Evolutionary conservation across 495 filamentous ascomycete genomes (phyloP).

Genomic region (Xanthoparmelia taractica): DNA sequence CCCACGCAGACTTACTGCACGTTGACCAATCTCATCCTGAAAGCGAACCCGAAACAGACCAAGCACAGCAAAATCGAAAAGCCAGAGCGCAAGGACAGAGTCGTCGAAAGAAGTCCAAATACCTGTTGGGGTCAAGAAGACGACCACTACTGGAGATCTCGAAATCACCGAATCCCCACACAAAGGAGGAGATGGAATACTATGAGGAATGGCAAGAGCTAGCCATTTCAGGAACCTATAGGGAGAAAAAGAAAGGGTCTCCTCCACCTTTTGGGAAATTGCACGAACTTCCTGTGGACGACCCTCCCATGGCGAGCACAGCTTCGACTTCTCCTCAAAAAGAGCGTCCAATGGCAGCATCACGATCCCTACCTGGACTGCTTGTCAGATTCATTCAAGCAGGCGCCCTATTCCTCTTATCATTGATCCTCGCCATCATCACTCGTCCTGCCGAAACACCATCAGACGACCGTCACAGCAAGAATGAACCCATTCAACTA

Average conservation of each 20-base stretch:
- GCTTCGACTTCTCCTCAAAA: background rate
- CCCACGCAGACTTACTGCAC: background rate
- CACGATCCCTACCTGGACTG: background rate
- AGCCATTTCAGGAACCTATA: background rate
- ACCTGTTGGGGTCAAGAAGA: background rate
- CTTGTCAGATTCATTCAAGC: background rate
- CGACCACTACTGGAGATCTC: background rate
- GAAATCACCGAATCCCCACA: background rate
- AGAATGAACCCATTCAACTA: too few species aligned
- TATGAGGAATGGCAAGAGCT: background rate
- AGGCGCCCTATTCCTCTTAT: background rate
- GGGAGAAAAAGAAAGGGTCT: background rate
- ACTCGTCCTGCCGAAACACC: too few species aligned
- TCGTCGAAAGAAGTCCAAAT: background rate
- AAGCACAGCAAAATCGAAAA: background rate
- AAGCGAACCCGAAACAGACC: background rate
- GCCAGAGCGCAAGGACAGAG: background rate
- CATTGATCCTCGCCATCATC: background rate
- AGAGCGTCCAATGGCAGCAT: background rate
- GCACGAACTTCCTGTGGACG: background rate
- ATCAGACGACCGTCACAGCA: too few species aligned
- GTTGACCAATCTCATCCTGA: background rate
- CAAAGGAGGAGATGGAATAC: background rate
- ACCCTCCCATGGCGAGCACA: background rate
- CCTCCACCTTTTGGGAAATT: background rate